Evolutionary conservation across 2,329 filamentous ascomycete species (phyloP).

Genomic region (Aciculosporium take): DNA sequence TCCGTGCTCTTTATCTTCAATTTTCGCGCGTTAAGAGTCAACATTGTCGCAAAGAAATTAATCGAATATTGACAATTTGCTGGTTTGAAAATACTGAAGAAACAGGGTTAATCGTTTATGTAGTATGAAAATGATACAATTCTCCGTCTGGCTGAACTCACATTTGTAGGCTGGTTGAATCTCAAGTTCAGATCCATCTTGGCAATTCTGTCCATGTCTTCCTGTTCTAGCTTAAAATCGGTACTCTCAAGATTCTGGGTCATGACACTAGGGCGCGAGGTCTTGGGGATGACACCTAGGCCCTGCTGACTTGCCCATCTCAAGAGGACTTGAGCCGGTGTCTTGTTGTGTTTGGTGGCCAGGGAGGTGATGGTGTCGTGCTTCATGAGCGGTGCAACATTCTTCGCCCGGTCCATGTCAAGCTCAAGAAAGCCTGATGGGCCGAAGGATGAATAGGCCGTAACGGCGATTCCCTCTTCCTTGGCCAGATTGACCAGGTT

Average conservation of each 20-base stretch:
- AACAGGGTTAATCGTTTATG: not conserved
- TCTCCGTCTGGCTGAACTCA: conserved; percentile 28
- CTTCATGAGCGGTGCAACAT: conserved; percentile 58
- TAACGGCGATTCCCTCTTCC: conserved; percentile 57
- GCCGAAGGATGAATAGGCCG: conserved; percentile 75
- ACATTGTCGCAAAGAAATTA: not conserved
- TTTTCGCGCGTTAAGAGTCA: not conserved
- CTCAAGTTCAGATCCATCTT: conserved; percentile 50
- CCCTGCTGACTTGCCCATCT: conserved; percentile 77
- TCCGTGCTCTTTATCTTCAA: not conserved
- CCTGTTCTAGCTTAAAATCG: conserved; percentile 49
- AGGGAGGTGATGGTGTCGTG: conserved; percentile 49
- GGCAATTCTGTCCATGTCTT: conserved; percentile 53
- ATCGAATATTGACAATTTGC: conserved; percentile 3
- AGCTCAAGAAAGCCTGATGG: conserved; percentile 68
- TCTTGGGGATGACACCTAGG: conserved; percentile 73
- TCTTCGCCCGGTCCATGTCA: conserved; percentile 41
- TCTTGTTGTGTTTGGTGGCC: conserved; percentile 43
- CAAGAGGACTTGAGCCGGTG: conserved; percentile 49
- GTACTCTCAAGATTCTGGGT: conserved; percentile 53
- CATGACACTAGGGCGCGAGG: conserved; percentile 38
- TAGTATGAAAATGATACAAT: no score
- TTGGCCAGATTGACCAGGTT: conserved; percentile 56
- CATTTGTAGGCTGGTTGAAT: conserved; percentile 64
- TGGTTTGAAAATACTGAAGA: conserved; percentile 4